These are phyloP conservation scores for Annona cherimola DNA, from an alignment of 164 flowering plant species.

Conservation along the genomic window DNA sequence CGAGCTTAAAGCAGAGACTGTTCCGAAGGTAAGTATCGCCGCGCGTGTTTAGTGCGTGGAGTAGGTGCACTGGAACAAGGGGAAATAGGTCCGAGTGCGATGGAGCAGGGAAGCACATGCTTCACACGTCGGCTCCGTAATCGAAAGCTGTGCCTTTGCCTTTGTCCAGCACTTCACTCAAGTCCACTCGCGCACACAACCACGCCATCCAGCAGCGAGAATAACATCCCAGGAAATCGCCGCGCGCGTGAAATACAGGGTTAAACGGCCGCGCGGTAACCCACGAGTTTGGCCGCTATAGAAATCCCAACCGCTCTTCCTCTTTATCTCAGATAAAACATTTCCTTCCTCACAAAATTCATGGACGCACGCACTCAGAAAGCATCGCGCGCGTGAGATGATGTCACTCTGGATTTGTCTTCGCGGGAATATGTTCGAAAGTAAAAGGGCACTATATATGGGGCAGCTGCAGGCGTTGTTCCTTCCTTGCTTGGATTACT, in stretches of 20 bases:
- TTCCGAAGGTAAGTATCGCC: neutral
- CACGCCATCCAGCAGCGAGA: neutral
- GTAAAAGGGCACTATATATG: neutral
- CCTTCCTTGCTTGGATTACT: neutral
- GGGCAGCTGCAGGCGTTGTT: neutral
- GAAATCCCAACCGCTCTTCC: neutral
- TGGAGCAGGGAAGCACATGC: neutral
- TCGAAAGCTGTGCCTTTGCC: neutral
- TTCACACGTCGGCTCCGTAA: neutral
- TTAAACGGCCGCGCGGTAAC: neutral
- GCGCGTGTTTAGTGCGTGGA: neutral
- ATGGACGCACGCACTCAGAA: neutral
- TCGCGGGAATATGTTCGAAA: neutral
- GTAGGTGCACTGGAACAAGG: neutral
- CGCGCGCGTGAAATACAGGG: neutral
- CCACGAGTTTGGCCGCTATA: neutral
- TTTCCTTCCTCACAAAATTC: too few relatives aligned
- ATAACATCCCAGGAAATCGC: neutral
- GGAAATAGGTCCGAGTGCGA: neutral
- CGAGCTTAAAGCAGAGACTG: neutral
- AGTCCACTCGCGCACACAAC: neutral
- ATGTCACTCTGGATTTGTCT: neutral
- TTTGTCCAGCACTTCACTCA: neutral
- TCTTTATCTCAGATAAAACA: neutral
- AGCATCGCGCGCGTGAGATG: neutral